Evolutionary conservation across 78 protist genomes (phyloP), one percentile per base, ranked within the genome.

Genomic region (Planoprotostelium fungivorum): DNA sequence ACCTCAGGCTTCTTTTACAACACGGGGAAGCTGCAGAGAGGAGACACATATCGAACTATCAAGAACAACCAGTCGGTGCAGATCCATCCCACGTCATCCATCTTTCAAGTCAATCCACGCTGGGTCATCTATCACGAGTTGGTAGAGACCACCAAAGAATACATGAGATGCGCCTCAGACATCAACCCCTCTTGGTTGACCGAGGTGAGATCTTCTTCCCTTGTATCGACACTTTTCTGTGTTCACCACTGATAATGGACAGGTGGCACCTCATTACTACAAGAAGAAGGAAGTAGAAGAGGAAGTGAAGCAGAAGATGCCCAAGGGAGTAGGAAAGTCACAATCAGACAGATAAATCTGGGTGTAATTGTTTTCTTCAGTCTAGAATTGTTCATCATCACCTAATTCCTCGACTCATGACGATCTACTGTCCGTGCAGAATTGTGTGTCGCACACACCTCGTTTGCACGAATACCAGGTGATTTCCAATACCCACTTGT

Each of bases 261-360:
- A 51, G 73, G 73, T 51, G 36, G 99, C 99, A 34, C 99, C 99
- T 31, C 99, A 98, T 84, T 95, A 90, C 89, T 98, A 98, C 91
- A 93, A 90, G 89, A 86, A 88, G 37, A 90, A 90, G n/a, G 97
- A 95, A 9, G 28, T 96, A 25, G 73, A 34, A 84, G 31, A 23
- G 93, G 94, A n/a, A 37, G 1, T 37, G 35, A 83, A 34, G 16
- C 1, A 90, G 88, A 96, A 96, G 89, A 88, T 95, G 92, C 98
- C 96, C 25, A 95, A 92, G 85, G 5, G 1, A 10, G 63, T 28
- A 0, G 93, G 93, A 37, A 91, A 35, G 88, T 35, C 90, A 29
- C 92, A 90, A 90, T 36, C 73, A 34, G 87, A 85, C n/a, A n/a
- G n/a, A n/a, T n/a, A n/a, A n/a, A n/a, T n/a, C n/a, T n/a, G n/a